Conservation (phyloP, 257 asterid genomes). For the Solanum pinnatisectum region DNA sequence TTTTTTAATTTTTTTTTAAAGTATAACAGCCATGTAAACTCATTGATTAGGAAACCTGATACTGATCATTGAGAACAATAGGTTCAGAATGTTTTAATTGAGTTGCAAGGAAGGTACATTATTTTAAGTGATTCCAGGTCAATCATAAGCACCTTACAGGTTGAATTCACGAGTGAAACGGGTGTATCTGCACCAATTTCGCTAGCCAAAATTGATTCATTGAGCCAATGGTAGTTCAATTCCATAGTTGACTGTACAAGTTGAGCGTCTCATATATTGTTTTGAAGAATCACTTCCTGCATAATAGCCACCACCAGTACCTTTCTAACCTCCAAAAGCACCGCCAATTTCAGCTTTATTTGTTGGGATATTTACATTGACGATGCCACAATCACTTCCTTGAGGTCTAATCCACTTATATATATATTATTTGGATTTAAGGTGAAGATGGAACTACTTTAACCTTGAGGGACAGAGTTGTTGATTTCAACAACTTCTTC, state of each 20-base stretch:
- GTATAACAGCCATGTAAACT: no score
- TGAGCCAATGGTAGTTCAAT: constrained; percentile 73
- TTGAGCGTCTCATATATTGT: constrained; percentile 92
- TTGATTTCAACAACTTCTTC: constrained; percentile 73
- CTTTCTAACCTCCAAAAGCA: constrained; percentile 97
- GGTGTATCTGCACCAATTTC: neutral
- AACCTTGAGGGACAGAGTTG: constrained; percentile 96
- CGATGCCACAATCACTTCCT: constrained; percentile 98
- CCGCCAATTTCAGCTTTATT: constrained; percentile 98
- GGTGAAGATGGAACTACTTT: constrained; percentile 95
- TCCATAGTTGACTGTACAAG: constrained; percentile 78
- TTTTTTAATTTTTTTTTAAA: no score
- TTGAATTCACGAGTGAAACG: neutral
- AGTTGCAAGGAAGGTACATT: neutral
- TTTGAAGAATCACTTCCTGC: constrained; percentile 99
- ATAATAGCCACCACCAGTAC: constrained; percentile 94
- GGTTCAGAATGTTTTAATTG: neutral
- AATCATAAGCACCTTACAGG: neutral
- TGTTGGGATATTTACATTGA: constrained; percentile 85
- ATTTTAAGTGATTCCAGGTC: neutral
- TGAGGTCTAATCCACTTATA: constrained; percentile 80
- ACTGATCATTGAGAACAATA: no score
- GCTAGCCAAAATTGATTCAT: constrained; percentile 70
- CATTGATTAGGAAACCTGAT: no score
- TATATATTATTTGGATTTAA: constrained; percentile 42